Evolutionary conservation across 768 basidiomycete genomes (phyloP).

Genomic region (Lactifluus pinguis): DNA sequence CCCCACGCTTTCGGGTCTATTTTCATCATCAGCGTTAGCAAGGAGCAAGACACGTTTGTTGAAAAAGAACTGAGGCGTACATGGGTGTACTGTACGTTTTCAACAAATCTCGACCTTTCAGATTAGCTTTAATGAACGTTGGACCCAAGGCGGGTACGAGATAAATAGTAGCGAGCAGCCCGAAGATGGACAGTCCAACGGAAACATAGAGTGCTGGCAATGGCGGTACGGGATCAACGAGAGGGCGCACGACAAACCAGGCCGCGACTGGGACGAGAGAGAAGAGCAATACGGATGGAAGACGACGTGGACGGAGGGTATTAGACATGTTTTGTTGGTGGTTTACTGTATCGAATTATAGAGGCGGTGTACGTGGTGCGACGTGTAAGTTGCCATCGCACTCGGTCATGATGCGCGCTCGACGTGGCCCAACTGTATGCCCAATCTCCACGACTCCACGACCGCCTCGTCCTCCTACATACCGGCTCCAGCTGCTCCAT

Average conservation of each 20-base stretch:
- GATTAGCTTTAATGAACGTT: constrained; percentile 68
- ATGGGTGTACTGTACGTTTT: constrained; percentile 71
- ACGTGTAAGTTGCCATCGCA: background rate
- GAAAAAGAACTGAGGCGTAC: constrained; percentile 33
- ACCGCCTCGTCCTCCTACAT: constrained; percentile 1
- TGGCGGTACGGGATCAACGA: constrained; percentile 58
- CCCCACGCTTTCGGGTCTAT: constrained; percentile 89
- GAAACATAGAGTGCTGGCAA: constrained; percentile 70
- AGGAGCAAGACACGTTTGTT: background rate
- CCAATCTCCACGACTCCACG: constrained; percentile 11
- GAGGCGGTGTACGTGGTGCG: background rate
- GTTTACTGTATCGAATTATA: background rate
- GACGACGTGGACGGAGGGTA: constrained; percentile 8
- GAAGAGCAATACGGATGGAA: constrained; percentile 35
- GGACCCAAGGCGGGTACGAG: constrained; percentile 79
- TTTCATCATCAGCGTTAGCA: background rate
- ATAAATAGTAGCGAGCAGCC: constrained; percentile 66
- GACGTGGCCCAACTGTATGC: constrained; percentile 9
- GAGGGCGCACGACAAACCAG: constrained; percentile 67
- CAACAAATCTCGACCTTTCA: constrained; percentile 81
- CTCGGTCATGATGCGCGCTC: constrained; percentile 1
- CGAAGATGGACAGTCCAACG: constrained; percentile 76
- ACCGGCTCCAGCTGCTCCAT: background rate
- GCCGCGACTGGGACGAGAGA: constrained; percentile 56
- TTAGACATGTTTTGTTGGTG: constrained; percentile 12